Evolutionary conservation across 1,284 basidiomycete species (phyloP), one percentile per base, ranked within the genome.

Genomic region (Moesziomyces aphidis): DNA sequence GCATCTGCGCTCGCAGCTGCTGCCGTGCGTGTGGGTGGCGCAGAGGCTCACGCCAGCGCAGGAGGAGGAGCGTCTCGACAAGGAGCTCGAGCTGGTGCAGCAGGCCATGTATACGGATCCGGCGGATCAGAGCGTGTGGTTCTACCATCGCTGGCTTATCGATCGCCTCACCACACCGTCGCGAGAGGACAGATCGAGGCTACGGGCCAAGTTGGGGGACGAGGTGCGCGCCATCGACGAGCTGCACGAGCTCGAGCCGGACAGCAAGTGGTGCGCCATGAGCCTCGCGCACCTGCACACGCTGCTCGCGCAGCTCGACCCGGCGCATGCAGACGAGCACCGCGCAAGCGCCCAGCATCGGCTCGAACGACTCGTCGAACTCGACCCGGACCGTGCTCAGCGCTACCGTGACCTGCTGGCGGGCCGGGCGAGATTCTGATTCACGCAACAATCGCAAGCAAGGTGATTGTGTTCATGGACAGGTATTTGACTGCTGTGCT

Each of bases 31-130:
- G 7, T 95, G 93, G 93, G 87, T 87, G 5, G 77, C 73, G 0
- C 23, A 59, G 24, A 19, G 47, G 23, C 49, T 70, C 1, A 85
- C 86, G 36, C 88, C 88, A 1, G 87, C 42, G 73, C 79, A 15
- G 50, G 48, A 51, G 8, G 55, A 61, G 15, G n/a, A 13, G 3
- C 23, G 49, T 9, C 19, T 69, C n/a, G 58, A 70, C n/a, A 26
- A 81, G 94, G 97, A 99, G 82, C 93, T 96, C 80, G 93, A 96
- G 50, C 88, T 97, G 13, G 91, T 97, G 22, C 90, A 91, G 73
- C 94, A 97, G 81, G 97, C 96, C 0, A 90, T 99, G 86, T 99
- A 94, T 86, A 97, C 95, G 0, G 96, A 98, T 83, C 97, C 97
- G 1, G 89, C 90, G 51, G 97, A 99, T 85, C 95, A 97, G 85